Conservation (phyloP, 176 grass and related monocot species). For the Calamus simplicifolius region DNA sequence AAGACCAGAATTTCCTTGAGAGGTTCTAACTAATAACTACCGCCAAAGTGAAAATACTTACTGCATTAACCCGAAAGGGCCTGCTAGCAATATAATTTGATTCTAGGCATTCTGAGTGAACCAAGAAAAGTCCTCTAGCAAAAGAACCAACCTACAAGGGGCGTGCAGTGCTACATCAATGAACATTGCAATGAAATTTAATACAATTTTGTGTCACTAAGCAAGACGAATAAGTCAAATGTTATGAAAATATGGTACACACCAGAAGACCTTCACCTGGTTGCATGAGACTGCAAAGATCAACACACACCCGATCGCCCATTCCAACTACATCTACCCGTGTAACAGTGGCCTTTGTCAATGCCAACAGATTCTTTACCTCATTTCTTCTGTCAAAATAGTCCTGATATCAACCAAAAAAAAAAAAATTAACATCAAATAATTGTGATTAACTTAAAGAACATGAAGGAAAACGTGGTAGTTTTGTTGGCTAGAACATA, state of each 20-base stretch:
- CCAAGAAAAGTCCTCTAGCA: slow-evolving; percentile 65
- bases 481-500: too few species aligned
- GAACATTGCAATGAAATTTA: too few species aligned
- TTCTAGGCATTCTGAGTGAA: slow-evolving; percentile 97
- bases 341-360: slow-evolving; percentile 73
- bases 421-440: slow-evolving; percentile 3
- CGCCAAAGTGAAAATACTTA: slow-evolving; percentile 21
- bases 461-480: not conserved
- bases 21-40: not conserved
- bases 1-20: too few species aligned
- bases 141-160: slow-evolving; percentile 71
- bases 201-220: too few species aligned
- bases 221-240: too few species aligned
- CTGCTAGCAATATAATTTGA: slow-evolving; percentile 89
- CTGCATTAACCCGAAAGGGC: slow-evolving; percentile 92
- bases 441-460: not conserved
- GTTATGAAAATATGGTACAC: slow-evolving; percentile 19
- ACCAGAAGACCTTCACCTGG: slow-evolving; percentile 96
- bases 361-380: slow-evolving; percentile 35
- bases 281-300: slow-evolving; percentile 89
- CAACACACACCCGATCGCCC: slow-evolving; percentile 93
- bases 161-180: not conserved
- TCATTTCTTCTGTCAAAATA: slow-evolving; percentile 94
- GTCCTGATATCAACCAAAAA: slow-evolving; percentile 44
- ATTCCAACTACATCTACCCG: slow-evolving; percentile 73